A percentile compares a stretch with the other conserved stretches of the same genome.
These are phyloP conservation scores for Trichoderma aggressivum DNA, from an alignment of 2,329 filamentous ascomycete genomes.

Conservation along the genomic window DNA sequence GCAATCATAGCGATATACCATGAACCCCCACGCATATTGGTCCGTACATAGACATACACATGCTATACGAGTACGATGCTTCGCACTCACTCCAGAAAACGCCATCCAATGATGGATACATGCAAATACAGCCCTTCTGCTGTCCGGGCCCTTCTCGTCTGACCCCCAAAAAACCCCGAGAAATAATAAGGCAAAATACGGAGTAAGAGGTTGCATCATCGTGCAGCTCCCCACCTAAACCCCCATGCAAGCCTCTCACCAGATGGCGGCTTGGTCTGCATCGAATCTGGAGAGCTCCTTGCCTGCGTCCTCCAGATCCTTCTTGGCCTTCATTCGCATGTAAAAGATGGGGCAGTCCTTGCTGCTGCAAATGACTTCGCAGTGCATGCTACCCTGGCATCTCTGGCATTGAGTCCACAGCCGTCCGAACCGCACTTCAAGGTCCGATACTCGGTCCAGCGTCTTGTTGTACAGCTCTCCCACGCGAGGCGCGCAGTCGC, in stretches of 20 bases:
- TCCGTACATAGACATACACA: neutral
- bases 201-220: neutral
- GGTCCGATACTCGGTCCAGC: conserved; percentile 79
- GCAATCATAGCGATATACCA: neutral
- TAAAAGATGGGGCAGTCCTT: conserved; percentile 99
- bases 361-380: conserved; percentile 94
- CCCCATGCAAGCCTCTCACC: conserved; percentile 34
- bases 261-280: conserved; percentile 68
- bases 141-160: neutral
- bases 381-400: conserved; percentile 96
- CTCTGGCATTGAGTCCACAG: conserved; percentile 98
- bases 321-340: conserved; percentile 99
- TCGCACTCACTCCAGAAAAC: neutral
- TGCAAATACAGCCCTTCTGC: neutral
- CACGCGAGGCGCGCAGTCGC: conserved; percentile 77
- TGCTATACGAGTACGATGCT: neutral
- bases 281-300: conserved; percentile 91
- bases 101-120: conserved; percentile 8
- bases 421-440: conserved; percentile 87
- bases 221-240: neutral
- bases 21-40: neutral
- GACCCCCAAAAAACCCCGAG: neutral
- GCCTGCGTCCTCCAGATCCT: conserved; percentile 92
- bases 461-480: conserved; percentile 94
- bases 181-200: neutral